phyloP scores from a whole-genome alignment of 2,329 filamentous ascomycete genomes.

The Sporothrix curviconia region DNA sequence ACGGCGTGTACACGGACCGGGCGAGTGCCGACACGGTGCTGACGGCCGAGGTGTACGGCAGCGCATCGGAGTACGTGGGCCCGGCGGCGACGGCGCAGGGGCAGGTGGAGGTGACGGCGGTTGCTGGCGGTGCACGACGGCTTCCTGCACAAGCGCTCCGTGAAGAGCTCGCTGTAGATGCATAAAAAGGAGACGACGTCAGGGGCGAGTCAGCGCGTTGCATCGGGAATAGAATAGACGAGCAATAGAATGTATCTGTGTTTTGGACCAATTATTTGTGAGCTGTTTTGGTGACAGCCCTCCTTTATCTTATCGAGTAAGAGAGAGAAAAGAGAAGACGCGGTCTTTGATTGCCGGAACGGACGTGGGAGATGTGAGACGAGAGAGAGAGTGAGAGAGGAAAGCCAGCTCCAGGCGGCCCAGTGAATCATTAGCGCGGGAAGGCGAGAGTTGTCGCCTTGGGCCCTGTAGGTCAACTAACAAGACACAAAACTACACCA shows the following conservation, averaged over 20 bases:
- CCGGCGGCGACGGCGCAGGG: neutral
- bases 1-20: neutral
- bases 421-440: constrained; percentile 12
- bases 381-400: neutral
- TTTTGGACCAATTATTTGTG: no score
- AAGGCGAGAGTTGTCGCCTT: neutral
- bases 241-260: no score
- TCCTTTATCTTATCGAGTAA: no score
- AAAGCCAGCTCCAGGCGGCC: neutral
- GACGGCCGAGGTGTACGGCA: constrained; percentile 1
- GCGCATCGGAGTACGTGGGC: neutral
- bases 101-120: neutral
- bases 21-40: neutral
- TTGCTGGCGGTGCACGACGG: neutral
- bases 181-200: neutral
- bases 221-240: constrained; percentile 1
- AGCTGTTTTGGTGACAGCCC: no score
- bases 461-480: no score
- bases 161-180: neutral
- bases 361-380: no score
- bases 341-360: no score
- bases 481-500: no score
- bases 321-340: no score
- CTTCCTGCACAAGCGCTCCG: constrained; percentile 1
- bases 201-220: neutral